phyloP scores from a whole-genome alignment of 192 early-diverging fungal species.

The Coemansia sp. region DNA sequence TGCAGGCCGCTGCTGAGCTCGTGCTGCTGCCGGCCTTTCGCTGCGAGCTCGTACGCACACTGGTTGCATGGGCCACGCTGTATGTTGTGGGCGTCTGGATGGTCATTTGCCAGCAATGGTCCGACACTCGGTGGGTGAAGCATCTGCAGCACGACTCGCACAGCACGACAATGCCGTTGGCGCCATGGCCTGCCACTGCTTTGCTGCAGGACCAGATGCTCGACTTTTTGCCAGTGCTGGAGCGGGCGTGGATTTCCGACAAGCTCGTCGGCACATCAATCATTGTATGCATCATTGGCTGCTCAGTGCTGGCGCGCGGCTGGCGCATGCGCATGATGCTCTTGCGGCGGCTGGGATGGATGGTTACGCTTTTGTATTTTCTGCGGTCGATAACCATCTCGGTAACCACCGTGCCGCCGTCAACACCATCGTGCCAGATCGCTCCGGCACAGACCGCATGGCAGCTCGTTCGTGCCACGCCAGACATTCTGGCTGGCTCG shows the following conservation, averaged over 20 bases:
- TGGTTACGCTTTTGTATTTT: constrained; percentile 59
- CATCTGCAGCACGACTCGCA: constrained; percentile 1
- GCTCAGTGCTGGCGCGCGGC: constrained; percentile 38
- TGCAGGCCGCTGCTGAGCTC: constrained; percentile 7
- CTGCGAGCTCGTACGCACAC: constrained; percentile 32
- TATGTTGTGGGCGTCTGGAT: constrained; percentile 52
- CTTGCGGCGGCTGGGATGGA: constrained; percentile 56
- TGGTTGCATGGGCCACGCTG: constrained; percentile 32
- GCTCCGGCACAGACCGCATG: constrained; percentile 43
- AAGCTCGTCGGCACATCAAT: constrained; percentile 55
- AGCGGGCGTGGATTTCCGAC: constrained; percentile 55
- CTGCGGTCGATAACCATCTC: constrained; percentile 58
- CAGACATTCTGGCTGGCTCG: constrained; percentile 52
- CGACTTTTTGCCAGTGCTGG: constrained; percentile 50
- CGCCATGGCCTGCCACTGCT: constrained; percentile 29
- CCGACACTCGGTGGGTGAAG: constrained; percentile 50
- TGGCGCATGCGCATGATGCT: constrained; percentile 59
- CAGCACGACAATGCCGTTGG: background rate
- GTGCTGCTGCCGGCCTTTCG: constrained; percentile 19
- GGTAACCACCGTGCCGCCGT: constrained; percentile 60
- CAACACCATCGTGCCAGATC: constrained; percentile 43
- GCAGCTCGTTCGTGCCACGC: constrained; percentile 50
- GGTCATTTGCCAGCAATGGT: constrained; percentile 56
- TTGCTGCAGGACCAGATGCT: constrained; percentile 56
- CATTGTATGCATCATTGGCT: constrained; percentile 45